Percentiles rank a stretch among this genome's conserved stretches.
These are phyloP conservation scores for Trametes meyenii DNA, from an alignment of 768 basidiomycete species.

Conservation along the genomic window DNA sequence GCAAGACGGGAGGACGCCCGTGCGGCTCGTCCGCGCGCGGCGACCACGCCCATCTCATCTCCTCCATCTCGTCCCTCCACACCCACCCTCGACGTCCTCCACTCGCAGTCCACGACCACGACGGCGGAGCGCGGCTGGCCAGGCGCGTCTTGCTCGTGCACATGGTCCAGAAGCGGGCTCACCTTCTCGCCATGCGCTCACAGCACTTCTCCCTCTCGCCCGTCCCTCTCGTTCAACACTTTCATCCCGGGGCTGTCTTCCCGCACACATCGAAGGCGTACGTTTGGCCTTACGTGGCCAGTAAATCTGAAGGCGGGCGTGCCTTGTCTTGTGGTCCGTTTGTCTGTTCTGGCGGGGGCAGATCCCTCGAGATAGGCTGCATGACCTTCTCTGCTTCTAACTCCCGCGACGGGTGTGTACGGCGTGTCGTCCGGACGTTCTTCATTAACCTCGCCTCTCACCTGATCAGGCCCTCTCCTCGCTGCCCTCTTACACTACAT, in stretches of 20 bases:
- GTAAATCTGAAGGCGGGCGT: background rate
- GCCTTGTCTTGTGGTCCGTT: background rate
- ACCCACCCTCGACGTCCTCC: background rate
- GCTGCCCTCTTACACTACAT: no score
- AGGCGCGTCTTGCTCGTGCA: background rate
- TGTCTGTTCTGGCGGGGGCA: background rate
- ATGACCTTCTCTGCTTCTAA: background rate
- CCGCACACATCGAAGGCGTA: background rate
- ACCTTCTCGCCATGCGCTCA: constrained; percentile 1
- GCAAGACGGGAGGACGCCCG: background rate
- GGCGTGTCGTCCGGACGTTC: background rate
- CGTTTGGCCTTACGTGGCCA: background rate
- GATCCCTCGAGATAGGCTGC: constrained; percentile 4
- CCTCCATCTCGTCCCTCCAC: background rate
- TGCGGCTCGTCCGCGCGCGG: background rate
- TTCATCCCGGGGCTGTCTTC: background rate
- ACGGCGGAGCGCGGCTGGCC: background rate
- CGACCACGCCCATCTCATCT: no score
- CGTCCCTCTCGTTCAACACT: background rate
- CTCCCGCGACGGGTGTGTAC: no score
- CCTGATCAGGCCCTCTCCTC: no score
- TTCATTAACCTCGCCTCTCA: background rate
- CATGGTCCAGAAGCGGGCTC: background rate
- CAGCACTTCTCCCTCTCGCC: background rate
- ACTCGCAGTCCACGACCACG: background rate